Conservation (phyloP, 495 filamentous ascomycete genomes). For the Lineolata rhizophorae region DNA sequence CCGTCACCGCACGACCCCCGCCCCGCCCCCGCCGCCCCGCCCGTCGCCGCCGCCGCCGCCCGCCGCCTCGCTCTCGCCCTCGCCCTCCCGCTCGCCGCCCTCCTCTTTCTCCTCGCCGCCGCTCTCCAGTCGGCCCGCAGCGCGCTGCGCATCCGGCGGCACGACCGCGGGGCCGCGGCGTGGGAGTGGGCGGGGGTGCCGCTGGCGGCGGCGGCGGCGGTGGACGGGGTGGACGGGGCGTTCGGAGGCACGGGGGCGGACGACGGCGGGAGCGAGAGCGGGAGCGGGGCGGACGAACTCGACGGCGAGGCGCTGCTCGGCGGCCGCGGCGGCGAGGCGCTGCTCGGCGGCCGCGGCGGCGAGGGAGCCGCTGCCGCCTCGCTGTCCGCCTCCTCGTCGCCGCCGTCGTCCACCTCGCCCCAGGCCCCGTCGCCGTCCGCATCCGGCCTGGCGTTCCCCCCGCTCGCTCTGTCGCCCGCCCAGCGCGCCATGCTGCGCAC, state of each 20-base stretch:
- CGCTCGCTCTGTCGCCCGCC: constrained; percentile 49
- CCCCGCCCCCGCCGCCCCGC: constrained; percentile 43
- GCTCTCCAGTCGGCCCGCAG: constrained; percentile 52
- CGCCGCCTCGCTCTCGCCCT: background rate
- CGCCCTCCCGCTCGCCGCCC: constrained; percentile 32
- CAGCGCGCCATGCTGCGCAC: constrained; percentile 70
- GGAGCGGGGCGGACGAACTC: constrained; percentile 1
- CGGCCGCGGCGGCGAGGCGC: too few species aligned
- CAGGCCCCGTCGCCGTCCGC: constrained; percentile 1
- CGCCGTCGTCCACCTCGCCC: background rate
- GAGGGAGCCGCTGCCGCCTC: background rate
- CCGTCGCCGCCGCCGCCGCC: constrained; percentile 23
- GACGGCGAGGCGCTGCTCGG: background rate
- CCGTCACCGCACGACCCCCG: too few species aligned
- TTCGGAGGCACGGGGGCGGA: too few species aligned
- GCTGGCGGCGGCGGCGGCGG: constrained; percentile 50
- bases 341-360: background rate
- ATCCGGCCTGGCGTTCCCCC: constrained; percentile 27
- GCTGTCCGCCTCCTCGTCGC: background rate
- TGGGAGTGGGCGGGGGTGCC: constrained; percentile 49
- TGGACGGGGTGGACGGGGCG: constrained; percentile 42
- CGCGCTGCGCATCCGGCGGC: constrained; percentile 45
- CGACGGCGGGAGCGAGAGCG: constrained; percentile 1
- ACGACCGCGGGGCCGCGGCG: constrained; percentile 51
- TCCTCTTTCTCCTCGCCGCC: constrained; percentile 59